Evolutionary conservation across 2,329 filamentous ascomycete species (phyloP).

Genomic region (Periconia sp.): DNA sequence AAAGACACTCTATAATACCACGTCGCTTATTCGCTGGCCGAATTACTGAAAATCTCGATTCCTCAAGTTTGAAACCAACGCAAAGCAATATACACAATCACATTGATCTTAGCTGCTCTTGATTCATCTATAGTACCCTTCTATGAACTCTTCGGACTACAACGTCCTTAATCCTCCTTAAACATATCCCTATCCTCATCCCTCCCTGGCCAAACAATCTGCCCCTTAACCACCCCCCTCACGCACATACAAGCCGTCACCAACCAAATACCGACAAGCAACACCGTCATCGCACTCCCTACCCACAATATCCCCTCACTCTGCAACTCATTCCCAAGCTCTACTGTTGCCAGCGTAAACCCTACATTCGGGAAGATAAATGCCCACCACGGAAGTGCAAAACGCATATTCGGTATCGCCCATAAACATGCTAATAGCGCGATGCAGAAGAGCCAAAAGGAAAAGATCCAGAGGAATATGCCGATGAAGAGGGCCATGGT

Average conservation of each 20-base stretch:
- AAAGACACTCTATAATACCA: too few species aligned
- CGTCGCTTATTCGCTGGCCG: too few species aligned
- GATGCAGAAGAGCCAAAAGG: constrained; percentile 59
- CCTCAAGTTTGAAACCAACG: too few species aligned
- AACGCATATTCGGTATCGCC: constrained; percentile 37
- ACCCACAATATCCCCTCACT: constrained; percentile 61
- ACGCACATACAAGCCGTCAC: constrained; percentile 58
- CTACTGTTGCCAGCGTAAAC: constrained; percentile 65
- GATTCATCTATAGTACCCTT: too few species aligned
- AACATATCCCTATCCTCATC: constrained; percentile 42
- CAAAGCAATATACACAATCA: too few species aligned
- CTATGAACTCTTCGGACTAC: too few species aligned
- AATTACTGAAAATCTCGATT: too few species aligned
- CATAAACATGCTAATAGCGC: constrained; percentile 34
- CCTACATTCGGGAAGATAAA: constrained; percentile 72
- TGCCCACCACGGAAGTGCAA: constrained; percentile 57
- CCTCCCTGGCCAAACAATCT: constrained; percentile 62
- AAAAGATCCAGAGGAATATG: constrained; percentile 68
- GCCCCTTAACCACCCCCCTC: constrained; percentile 56
- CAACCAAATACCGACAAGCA: constrained; percentile 62
- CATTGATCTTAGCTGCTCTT: too few species aligned
- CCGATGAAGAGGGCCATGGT: constrained; percentile 50
- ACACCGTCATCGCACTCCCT: constrained; percentile 61
- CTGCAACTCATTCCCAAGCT: constrained; percentile 59
- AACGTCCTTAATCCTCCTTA: too few species aligned